Conservation (phyloP, 2,329 filamentous ascomycete genomes). For the Aspergillus ustus region DNA sequence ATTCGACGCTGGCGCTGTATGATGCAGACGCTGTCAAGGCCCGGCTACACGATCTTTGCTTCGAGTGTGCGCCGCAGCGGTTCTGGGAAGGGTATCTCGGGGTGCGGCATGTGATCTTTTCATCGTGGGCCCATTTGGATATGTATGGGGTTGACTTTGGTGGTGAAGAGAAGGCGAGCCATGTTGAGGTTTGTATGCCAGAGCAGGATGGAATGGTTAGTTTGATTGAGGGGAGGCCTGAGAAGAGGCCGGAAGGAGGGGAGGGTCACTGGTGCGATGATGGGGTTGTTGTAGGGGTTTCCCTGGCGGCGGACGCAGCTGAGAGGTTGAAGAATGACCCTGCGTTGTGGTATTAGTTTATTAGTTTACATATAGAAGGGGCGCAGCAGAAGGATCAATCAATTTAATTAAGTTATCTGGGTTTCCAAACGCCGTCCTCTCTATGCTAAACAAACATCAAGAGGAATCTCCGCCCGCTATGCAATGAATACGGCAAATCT, state of each 20-base stretch:
- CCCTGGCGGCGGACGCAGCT: neutral
- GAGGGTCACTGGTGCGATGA: constrained; percentile 8
- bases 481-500: neutral
- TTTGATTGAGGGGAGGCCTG: constrained; percentile 3
- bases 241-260: neutral
- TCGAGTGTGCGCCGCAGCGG: constrained; percentile 53
- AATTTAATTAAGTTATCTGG: neutral
- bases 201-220: neutral
- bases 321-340: constrained; percentile 7
- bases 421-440: neutral
- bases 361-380: neutral
- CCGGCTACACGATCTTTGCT: constrained; percentile 49
- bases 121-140: constrained; percentile 44
- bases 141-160: constrained; percentile 48
- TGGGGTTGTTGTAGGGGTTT: constrained; percentile 3
- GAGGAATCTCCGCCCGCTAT: neutral
- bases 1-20: constrained; percentile 42
- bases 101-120: constrained; percentile 47
- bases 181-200: constrained; percentile 5
- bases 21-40: constrained; percentile 42
- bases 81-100: constrained; percentile 56
- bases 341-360: neutral
- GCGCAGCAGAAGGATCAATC: neutral
- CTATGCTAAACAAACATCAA: neutral
- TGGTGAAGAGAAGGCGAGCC: neutral